Evolutionary conservation across 208 protist species (phyloP).

Genomic region (Leishmania tarentolae): DNA sequence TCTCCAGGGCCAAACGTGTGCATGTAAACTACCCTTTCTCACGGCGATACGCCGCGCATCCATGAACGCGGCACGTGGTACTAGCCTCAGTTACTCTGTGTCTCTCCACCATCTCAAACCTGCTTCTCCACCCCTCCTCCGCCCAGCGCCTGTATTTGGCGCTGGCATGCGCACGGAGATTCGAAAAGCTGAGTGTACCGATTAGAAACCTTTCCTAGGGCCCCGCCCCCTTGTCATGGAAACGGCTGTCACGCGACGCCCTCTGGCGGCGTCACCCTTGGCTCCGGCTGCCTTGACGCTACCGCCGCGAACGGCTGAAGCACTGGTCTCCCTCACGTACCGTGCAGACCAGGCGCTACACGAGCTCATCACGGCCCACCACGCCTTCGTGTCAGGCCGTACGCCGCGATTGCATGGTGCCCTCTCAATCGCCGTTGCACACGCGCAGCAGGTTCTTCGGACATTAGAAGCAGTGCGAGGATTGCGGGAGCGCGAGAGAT

Average conservation of each 20-base stretch:
- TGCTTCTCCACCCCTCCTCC: not conserved
- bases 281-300: not conserved
- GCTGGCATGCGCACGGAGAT: not conserved
- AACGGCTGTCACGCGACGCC: not conserved
- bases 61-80: not conserved
- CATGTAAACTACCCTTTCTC: too few relatives aligned
- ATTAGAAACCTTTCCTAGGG: not conserved
- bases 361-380: slow-evolving; percentile 36
- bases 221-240: not conserved
- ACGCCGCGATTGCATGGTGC: slow-evolving; percentile 45
- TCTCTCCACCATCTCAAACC: not conserved
- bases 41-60: not conserved
- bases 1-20: not conserved
- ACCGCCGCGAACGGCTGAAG: not conserved
- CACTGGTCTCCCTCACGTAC: slow-evolving; percentile 14
- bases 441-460: slow-evolving; percentile 44
- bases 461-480: slow-evolving; percentile 43
- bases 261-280: not conserved
- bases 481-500: slow-evolving; percentile 25
- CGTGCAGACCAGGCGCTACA: slow-evolving; percentile 17
- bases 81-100: not conserved
- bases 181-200: not conserved
- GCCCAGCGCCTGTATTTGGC: not conserved
- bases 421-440: slow-evolving; percentile 46
- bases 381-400: slow-evolving; percentile 31